A percentile compares a stretch with the other conserved stretches of the same genome.
Conservation (phyloP, 768 basidiomycete genomes). For the Tricholoma terreum region DNA sequence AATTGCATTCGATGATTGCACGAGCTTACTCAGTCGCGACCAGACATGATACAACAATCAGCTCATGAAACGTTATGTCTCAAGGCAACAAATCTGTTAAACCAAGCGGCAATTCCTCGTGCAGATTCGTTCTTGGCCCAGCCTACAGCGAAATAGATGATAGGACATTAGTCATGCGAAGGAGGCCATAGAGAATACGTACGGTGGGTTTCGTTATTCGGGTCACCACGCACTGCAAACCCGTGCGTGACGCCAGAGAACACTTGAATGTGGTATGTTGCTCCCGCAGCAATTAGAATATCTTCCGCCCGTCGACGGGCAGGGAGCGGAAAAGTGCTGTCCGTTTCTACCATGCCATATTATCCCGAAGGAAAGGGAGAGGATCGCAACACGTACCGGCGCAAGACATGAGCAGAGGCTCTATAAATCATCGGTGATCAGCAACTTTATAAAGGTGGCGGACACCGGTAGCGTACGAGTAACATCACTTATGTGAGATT, state of each 20-base stretch:
- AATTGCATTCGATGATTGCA: too few relatives aligned
- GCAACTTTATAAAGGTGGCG: too few relatives aligned
- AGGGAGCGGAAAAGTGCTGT: constrained; percentile 49
- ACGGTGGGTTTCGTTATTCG: constrained; percentile 39
- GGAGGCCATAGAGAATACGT: constrained; percentile 10
- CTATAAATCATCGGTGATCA: too few relatives aligned
- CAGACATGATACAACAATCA: too few relatives aligned
- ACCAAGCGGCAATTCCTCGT: constrained; percentile 48
- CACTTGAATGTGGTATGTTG: constrained; percentile 53
- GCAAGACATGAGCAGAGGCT: too few relatives aligned
- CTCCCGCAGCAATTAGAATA: constrained; percentile 47
- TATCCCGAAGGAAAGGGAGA: neutral
- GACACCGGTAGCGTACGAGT: constrained; percentile 38
- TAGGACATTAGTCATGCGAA: too few relatives aligned
- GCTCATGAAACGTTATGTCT: neutral
- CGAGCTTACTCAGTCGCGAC: too few relatives aligned
- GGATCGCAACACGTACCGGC: too few relatives aligned
- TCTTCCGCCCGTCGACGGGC: constrained; percentile 56
- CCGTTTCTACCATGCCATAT: constrained; percentile 39
- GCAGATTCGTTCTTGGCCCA: constrained; percentile 64
- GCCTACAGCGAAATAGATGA: constrained; percentile 40
- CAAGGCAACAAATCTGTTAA: constrained; percentile 37
- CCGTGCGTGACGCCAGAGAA: constrained; percentile 52
- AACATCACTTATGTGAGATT: constrained; percentile 45
- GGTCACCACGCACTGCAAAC: constrained; percentile 47